Conservation (phyloP, 768 basidiomycete species). For the Hygrophoropsis aurantiaca region DNA sequence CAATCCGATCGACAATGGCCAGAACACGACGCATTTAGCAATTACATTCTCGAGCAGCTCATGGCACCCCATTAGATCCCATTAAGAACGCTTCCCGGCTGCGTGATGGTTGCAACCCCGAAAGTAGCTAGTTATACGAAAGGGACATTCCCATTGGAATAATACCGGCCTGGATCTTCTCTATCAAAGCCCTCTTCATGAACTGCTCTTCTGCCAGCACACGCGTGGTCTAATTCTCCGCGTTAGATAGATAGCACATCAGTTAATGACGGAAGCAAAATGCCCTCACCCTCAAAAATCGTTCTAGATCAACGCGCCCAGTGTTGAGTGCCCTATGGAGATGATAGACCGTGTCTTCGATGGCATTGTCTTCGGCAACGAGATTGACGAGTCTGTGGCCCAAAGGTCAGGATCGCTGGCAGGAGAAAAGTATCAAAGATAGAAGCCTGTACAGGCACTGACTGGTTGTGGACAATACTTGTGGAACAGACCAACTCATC, state of each 20-base stretch:
- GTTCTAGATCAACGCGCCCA: conserved; percentile 90
- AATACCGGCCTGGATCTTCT: conserved; percentile 76
- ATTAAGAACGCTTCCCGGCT: conserved; percentile 16
- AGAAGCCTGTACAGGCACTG: conserved; percentile 34
- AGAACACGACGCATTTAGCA: conserved; percentile 37
- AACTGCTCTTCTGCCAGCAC: conserved; percentile 94
- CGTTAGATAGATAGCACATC: conserved; percentile 1
- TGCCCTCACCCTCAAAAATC: conserved; percentile 79
- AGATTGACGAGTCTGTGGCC: conserved; percentile 80
- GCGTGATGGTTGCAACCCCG: conserved; percentile 26
- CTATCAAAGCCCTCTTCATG: conserved; percentile 91
- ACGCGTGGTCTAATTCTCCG: conserved; percentile 63
- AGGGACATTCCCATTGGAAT: conserved; percentile 50
- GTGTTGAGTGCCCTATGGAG: conserved; percentile 90
- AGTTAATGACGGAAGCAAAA: conserved; percentile 6
- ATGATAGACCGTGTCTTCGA: conserved; percentile 98
- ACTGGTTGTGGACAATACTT: conserved; percentile 97
- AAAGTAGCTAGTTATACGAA: conserved; percentile 41
- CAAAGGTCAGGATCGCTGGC: conserved; percentile 14
- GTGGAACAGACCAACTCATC: conserved; percentile 97
- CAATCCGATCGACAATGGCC: conserved; percentile 17
- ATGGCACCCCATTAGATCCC: conserved; percentile 20
- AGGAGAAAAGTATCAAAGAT: neutral
- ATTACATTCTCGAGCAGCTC: conserved; percentile 34
- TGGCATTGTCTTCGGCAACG: conserved; percentile 98